A percentile compares a stretch with the other conserved stretches of the same genome.
Evolutionary conservation across 805 yeast genomes (phyloP).

Genomic region (Cyberlindnera misumaiensis): DNA sequence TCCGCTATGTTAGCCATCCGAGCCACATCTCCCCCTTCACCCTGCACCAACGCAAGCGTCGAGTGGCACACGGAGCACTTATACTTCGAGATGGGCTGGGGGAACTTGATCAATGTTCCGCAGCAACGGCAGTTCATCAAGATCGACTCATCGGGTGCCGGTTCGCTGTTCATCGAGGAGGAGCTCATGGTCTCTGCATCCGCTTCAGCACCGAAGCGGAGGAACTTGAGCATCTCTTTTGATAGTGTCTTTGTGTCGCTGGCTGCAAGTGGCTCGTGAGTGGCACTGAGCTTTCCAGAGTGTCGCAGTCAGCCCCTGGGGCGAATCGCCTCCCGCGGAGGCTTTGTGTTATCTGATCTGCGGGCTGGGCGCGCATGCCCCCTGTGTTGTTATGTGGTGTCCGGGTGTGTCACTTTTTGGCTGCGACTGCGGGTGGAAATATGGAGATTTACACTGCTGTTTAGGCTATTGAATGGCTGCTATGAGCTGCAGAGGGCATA

Average conservation of each 20-base stretch:
- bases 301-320: too few species aligned
- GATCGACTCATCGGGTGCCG: background rate
- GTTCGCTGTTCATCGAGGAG: background rate
- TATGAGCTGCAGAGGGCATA: too few species aligned
- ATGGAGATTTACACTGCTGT: too few species aligned
- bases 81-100: slow-evolving; percentile 32
- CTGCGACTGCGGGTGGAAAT: too few species aligned
- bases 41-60: slow-evolving; percentile 28
- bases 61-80: slow-evolving; percentile 60
- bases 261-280: too few species aligned
- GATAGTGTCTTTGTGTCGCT: background rate
- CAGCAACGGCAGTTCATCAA: slow-evolving; percentile 37
- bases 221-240: background rate
- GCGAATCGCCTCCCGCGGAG: too few species aligned
- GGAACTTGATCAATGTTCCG: slow-evolving; percentile 36
- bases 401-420: slow-evolving; percentile 1
- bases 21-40: background rate
- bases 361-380: too few species aligned
- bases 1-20: too few species aligned
- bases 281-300: too few species aligned
- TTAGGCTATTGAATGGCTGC: too few species aligned
- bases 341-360: too few species aligned
- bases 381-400: background rate
- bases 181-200: background rate
- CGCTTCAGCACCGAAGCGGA: background rate